Conservation (phyloP, 106 monocot species). For the Acanthochlamys bracteata region DNA sequence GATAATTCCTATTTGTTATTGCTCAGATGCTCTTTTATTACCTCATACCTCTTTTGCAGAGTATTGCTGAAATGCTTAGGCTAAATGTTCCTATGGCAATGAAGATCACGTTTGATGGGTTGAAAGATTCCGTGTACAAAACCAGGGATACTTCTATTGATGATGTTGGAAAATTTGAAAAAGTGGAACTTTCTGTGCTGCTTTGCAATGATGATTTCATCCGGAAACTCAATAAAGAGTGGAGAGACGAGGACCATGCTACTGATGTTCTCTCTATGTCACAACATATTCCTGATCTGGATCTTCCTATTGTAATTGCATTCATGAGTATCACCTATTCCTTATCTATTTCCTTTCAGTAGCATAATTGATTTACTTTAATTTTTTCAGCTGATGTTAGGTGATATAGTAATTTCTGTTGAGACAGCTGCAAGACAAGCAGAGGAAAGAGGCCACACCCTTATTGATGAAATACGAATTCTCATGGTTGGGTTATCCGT, state of each 20-base stretch:
- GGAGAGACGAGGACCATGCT: constrained; percentile 79
- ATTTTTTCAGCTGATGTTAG: constrained; percentile 58
- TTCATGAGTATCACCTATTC: not conserved
- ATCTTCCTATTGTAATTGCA: constrained; percentile 73
- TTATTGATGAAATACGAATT: constrained; percentile 90
- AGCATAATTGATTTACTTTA: not conserved
- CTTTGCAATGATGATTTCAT: constrained; percentile 91
- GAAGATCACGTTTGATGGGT: constrained; percentile 82
- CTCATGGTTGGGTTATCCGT: constrained; percentile 42
- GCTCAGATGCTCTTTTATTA: not conserved
- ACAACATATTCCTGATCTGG: constrained; percentile 72
- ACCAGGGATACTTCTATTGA: constrained; percentile 72
- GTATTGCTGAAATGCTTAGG: constrained; percentile 74
- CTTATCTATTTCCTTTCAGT: constrained; percentile 2
- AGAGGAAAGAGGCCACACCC: constrained; percentile 70
- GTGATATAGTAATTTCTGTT: constrained; percentile 89
- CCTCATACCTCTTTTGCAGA: constrained; percentile 29
- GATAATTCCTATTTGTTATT: not conserved
- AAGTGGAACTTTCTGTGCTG: constrained; percentile 68
- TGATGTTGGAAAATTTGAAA: constrained; percentile 74
- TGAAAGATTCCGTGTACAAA: constrained; percentile 58
- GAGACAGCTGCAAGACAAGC: constrained; percentile 96
- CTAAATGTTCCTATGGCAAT: constrained; percentile 84
- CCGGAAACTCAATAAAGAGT: constrained; percentile 79
- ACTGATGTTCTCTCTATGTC: constrained; percentile 93